phyloP scores from a whole-genome alignment of 352 stramenopile species.

The Blastocystis sp. region DNA sequence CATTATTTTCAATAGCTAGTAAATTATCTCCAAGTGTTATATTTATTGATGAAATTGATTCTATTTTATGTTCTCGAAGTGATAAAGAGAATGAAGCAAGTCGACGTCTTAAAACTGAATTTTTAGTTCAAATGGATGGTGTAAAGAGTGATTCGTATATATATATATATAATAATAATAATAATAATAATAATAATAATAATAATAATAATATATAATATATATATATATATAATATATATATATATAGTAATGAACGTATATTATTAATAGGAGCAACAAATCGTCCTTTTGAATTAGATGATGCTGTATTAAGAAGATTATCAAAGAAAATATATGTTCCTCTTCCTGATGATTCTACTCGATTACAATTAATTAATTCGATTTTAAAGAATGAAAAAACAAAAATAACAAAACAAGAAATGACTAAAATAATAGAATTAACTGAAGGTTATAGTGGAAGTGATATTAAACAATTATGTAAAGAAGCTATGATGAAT shows the following conservation, averaged over 20 bases:
- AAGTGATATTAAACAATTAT: conserved; percentile 28
- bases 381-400: conserved; percentile 34
- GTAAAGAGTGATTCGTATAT: conserved; percentile 49
- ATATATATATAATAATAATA: not conserved
- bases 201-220: conserved; percentile 40
- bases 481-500: conserved; percentile 27
- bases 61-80: conserved; percentile 50
- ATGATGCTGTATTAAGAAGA: conserved; percentile 60
- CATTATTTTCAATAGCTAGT: conserved; percentile 50
- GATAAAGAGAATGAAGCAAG: conserved; percentile 58
- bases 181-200: no score
- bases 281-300: conserved; percentile 60
- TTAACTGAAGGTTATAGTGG: conserved; percentile 7
- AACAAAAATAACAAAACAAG: conserved; percentile 2
- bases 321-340: conserved; percentile 45
- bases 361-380: conserved; percentile 25
- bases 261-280: conserved; percentile 66
- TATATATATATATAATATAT: not conserved
- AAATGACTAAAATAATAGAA: conserved; percentile 6
- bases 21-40: conserved; percentile 51
- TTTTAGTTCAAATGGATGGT: conserved; percentile 63
- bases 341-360: conserved; percentile 14
- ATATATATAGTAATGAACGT: conserved; percentile 46
- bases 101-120: conserved; percentile 67
- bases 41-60: conserved; percentile 68